Evolutionary conservation across 768 basidiomycete genomes (phyloP), one percentile per base, ranked within the genome.

Genomic region (Punctularia strigosozonata): DNA sequence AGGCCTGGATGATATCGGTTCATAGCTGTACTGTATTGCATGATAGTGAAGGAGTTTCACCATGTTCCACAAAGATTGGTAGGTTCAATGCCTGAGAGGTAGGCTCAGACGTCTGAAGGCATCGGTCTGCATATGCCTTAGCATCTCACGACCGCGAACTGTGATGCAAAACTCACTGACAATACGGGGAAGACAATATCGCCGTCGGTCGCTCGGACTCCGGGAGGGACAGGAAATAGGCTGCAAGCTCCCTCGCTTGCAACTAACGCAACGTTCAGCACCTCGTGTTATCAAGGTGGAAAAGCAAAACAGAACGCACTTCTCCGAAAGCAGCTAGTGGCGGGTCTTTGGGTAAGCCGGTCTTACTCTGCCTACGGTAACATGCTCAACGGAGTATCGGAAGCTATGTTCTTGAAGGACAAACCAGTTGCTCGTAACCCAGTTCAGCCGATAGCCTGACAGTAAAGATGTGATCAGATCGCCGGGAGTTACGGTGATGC

Each of bases 121-220:
- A 90, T n/a, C 88, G 81, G 60, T 90, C 85, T 88, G 47, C n/a
- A 47, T 25, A 14, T 17, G 7, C 25, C 2, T 24, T 25, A 13
- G 15, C 7, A 26, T 25, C 12, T 25, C 25, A n/a, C 23, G 12
- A 19, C 3, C 8, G 13, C 18, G 12, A 15, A n/a, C 6, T 36
- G 20, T 12, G 19, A 21, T n/a, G 25, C 37, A 15, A 14, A 14
- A 3, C 19, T 53, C 58, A 50, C 61, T 55, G 40, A 86, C 86
- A 90, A 52, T 82, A 88, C 6, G 86, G 86, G 7, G 86, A 89
- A 8, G 83, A 86, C 55, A 86, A 80, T 41, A 89, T 82, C 4
- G 73, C 78, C 2, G 80, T 87, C 1, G 87, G 87, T 10, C 71
- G 66, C 31, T 79, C 68, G 5, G 76, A 66, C 39, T 71, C 66